Evolutionary conservation across 495 filamentous ascomycete genomes (phyloP), one percentile per base, ranked within the genome.

Genomic region (Aspergillus ellipticus): DNA sequence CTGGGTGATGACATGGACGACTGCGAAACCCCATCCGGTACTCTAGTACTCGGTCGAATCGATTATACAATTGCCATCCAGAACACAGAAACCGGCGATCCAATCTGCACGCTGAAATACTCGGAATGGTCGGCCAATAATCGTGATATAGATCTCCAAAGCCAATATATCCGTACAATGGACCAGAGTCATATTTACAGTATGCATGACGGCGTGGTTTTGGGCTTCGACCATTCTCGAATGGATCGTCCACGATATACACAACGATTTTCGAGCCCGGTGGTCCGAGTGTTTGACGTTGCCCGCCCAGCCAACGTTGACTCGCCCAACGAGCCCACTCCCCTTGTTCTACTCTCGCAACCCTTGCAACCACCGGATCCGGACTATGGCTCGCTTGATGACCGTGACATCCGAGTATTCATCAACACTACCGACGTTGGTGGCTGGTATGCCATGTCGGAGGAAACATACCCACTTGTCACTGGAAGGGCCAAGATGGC

Each of bases 61-160:
- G 91, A 97, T 64, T 97, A 97, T 67, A 92, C 83, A 2, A 85
- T 97, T 45, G 83, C 76, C 37, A 95, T 97, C 42, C 85, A 92
- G 51, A 88, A 87, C 51, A 80, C 79, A n/a, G 77, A 81, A 57
- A 89, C 89, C 3, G 85, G 84, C 0, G 85, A 88, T 56, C 84
- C 81, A 6, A 88, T 97, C 42, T 96, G 90, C 63, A 96, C 89
- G 0, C 81, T 98, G 56, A 95, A 84, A 57, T 98, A 94, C 68
- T 89, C 89, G 20, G 94, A 98, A 68, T 98, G 94, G 94, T 87
- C 85, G 0, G 89, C 92, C 9, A 98, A 98, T 68, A 95, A 89
- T 47, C 88, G 85, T 42, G 93, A 98, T 64, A 82, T 82, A 53
- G 94, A 98, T 69, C 84, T 98, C 15, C 83, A 88, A 57, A 84